Base-by-base conservation (phyloP, 805 yeast species). In the Blastobotrys mokoenaii region DNA sequence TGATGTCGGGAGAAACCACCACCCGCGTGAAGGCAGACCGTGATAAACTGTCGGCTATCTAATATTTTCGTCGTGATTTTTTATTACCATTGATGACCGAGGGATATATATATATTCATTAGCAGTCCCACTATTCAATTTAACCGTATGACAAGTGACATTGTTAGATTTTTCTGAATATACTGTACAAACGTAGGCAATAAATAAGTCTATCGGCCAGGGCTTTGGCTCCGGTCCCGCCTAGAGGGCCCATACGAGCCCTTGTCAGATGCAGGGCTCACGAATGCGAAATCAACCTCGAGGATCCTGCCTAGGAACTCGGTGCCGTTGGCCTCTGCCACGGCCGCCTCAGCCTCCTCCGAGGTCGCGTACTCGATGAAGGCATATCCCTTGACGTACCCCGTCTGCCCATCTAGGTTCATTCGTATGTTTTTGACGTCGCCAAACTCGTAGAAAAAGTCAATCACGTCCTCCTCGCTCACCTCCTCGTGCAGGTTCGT, bases 401-500 rank as follows among this genome's bases (percentile, higher is more conserved):
- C 76, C 2, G 73, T 63, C 40, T 66, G 65, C 34, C 71, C 60
- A 44, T 71, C 74, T 5, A 69, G 49, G 45, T 71, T 72, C 45
- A 72, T 46, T 46, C 68, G 73, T 1, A 71, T 39, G 16, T 63
- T 62, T 27, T 59, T 56, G 9, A 72, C 63, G 10, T 48, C 54
- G 1, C 73, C 74, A 44, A 51, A 69, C 20, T 71, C 75, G 30
- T 66, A 59, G 49, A 71, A 69, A 30, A 59, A 55, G 50, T 72
- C 76, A 3, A 49, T 47, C 1, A 71, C 47, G 25, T 69, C 73
- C 40, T 70, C 76, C 42, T 72, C 77, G 7, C 70, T 53, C 1
- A 70, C 67, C 52, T 72, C 77, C 32, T 69, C 72, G 45, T 72
- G 73, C 14, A 72, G 43, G 32, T 68, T 68, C 0, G 66, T 58